Percentiles rank a stretch among this genome's conserved stretches.
These are phyloP conservation scores for Tephrocybe rancida DNA, from an alignment of 768 basidiomycete genomes.

Conservation along the genomic window DNA sequence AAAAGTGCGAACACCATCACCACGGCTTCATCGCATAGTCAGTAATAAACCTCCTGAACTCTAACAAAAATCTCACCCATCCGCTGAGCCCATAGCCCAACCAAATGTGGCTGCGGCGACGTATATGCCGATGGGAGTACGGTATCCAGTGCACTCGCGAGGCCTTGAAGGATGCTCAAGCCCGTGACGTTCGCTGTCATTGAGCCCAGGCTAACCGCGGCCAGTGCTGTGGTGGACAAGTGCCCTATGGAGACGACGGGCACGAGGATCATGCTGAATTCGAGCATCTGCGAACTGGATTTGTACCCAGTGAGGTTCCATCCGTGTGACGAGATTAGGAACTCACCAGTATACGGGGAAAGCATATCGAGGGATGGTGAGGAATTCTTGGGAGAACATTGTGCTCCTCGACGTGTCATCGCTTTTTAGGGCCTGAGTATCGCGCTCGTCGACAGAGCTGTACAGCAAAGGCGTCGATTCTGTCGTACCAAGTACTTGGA, in stretches of 20 bases:
- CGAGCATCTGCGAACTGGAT: slow-evolving; percentile 70
- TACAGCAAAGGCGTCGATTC: slow-evolving; percentile 3
- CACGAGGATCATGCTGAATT: slow-evolving; percentile 82
- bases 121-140: slow-evolving; percentile 97
- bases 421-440: not conserved
- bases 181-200: slow-evolving; percentile 75
- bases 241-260: slow-evolving; percentile 89
- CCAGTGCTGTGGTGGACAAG: slow-evolving; percentile 83
- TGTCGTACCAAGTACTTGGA: not conserved
- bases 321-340: not conserved
- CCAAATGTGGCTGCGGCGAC: slow-evolving; percentile 76
- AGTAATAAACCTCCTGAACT: too few relatives aligned
- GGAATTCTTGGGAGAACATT: slow-evolving; percentile 3
- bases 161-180: slow-evolving; percentile 80
- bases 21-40: slow-evolving; percentile 46
- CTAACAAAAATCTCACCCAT: slow-evolving; percentile 60
- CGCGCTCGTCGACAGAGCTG: not conserved
- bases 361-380: slow-evolving; percentile 3
- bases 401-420: not conserved
- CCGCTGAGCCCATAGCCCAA: slow-evolving; percentile 88
- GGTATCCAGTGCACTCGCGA: slow-evolving; percentile 85
- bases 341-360: not conserved
- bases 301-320: not conserved
- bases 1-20: slow-evolving; percentile 58
- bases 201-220: slow-evolving; percentile 73